Conservation (phyloP, 2,329 filamentous ascomycete species). For the Aspergillus candidus region DNA sequence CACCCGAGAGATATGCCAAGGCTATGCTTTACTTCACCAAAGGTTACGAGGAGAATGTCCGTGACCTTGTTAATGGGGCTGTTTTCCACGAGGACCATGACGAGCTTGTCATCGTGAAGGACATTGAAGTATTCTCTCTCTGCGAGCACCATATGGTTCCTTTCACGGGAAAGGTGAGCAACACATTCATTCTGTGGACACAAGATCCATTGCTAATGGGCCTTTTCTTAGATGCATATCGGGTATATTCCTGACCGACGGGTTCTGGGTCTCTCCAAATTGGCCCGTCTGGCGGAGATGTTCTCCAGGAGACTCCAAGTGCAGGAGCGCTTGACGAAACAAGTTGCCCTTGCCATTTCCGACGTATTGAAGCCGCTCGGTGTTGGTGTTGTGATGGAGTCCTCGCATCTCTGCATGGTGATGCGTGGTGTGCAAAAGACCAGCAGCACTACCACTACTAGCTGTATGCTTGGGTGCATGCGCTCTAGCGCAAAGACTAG, state of each 20-base stretch:
- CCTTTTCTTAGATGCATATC: constrained; percentile 75
- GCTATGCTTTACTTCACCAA: constrained; percentile 94
- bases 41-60: constrained; percentile 91
- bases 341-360: constrained; percentile 88
- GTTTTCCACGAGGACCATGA: constrained; percentile 97
- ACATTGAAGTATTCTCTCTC: constrained; percentile 89
- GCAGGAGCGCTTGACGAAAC: constrained; percentile 91
- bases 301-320: constrained; percentile 90
- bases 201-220: constrained; percentile 8
- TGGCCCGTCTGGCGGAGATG: constrained; percentile 95
- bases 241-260: constrained; percentile 90
- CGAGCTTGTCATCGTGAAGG: constrained; percentile 95
- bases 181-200: background rate
- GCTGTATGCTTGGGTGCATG: constrained; percentile 96
- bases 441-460: constrained; percentile 79
- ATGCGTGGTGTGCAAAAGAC: constrained; percentile 98
- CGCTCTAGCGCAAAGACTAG: constrained; percentile 86
- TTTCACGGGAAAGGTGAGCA: constrained; percentile 78
- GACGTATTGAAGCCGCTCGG: constrained; percentile 90
- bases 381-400: constrained; percentile 96
- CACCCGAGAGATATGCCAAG: constrained; percentile 84
- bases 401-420: constrained; percentile 94
- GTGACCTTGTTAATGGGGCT: constrained; percentile 84
- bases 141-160: constrained; percentile 98
- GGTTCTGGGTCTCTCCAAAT: constrained; percentile 91